A percentile compares a stretch with the other conserved stretches of the same genome.
phyloP scores from a whole-genome alignment of 768 basidiomycete species.

The Mycena maculata region DNA sequence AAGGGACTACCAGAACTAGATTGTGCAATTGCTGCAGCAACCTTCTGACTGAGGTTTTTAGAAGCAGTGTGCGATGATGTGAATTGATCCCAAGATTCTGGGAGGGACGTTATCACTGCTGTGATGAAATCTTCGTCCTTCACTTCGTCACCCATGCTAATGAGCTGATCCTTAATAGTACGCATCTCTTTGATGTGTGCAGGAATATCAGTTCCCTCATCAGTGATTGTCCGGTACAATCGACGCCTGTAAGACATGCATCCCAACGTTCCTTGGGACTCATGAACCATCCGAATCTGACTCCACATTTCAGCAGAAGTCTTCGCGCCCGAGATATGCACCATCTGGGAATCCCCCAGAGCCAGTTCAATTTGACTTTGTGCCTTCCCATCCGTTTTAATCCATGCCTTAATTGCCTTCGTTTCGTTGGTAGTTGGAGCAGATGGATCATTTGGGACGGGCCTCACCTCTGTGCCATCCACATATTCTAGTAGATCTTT shows the following conservation, averaged over 20 bases:
- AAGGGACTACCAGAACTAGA: slow-evolving; percentile 10
- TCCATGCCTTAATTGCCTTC: slow-evolving; percentile 4
- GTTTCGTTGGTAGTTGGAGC: slow-evolving; percentile 5
- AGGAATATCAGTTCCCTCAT: too few species aligned
- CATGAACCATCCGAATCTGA: slow-evolving; percentile 5
- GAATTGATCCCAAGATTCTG: slow-evolving; percentile 13
- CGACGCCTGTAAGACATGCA: slow-evolving; percentile 12
- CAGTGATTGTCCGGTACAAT: too few species aligned
- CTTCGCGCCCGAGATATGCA: not conserved
- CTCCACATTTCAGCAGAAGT: slow-evolving; percentile 17
- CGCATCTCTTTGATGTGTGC: too few species aligned
- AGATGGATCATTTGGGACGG: not conserved
- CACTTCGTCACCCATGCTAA: not conserved
- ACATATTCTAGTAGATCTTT: slow-evolving; percentile 10
- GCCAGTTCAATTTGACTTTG: slow-evolving; percentile 12
- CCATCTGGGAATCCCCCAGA: slow-evolving; percentile 3
- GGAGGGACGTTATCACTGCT: too few species aligned
- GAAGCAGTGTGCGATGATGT: not conserved
- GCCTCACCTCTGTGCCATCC: not conserved
- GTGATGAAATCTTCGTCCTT: slow-evolving; percentile 10
- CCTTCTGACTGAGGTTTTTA: slow-evolving; percentile 3
- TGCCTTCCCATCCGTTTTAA: slow-evolving; percentile 4
- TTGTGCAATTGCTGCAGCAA: slow-evolving; percentile 2
- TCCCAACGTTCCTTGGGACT: slow-evolving; percentile 1
- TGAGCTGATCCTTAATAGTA: not conserved